Conservation (phyloP, 441 rosid genomes). For the Capsella rubella region DNA sequence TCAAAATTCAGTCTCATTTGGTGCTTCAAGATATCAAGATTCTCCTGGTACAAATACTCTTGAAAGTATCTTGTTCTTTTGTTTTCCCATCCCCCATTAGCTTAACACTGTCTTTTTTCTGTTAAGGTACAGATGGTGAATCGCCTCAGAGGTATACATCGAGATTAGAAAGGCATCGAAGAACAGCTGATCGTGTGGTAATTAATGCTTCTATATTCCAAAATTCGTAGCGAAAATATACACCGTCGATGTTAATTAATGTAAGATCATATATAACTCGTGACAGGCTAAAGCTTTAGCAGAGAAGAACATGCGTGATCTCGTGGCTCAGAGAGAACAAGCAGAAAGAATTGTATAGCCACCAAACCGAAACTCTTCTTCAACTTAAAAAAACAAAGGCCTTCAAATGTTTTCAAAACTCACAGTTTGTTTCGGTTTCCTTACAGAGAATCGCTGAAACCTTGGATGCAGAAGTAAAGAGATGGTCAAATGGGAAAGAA, state of each 20-base stretch:
- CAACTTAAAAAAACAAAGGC: slow-evolving; percentile 18
- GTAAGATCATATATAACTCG: slow-evolving; percentile 5
- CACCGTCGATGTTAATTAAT: slow-evolving; percentile 5
- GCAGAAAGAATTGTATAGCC: slow-evolving; percentile 77
- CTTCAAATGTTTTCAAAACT: slow-evolving; percentile 10
- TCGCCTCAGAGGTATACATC: slow-evolving; percentile 95
- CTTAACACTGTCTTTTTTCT: slow-evolving; percentile 35
- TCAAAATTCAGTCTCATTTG: slow-evolving; percentile 55
- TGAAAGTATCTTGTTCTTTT: not conserved
- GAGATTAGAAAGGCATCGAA: slow-evolving; percentile 82
- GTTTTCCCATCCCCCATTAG: not conserved
- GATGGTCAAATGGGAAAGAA: slow-evolving; percentile 97
- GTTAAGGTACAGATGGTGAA: slow-evolving; percentile 74
- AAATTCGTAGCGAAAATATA: not conserved
- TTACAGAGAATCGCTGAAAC: slow-evolving; percentile 87
- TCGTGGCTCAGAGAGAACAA: slow-evolving; percentile 88
- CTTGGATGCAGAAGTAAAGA: slow-evolving; percentile 88
- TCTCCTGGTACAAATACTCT: slow-evolving; percentile 45
- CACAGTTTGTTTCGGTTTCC: slow-evolving; percentile 27
- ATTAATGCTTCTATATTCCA: slow-evolving; percentile 15
- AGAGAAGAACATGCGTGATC: slow-evolving; percentile 96
- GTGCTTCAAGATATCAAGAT: slow-evolving; percentile 55
- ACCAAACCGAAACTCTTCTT: slow-evolving; percentile 23
- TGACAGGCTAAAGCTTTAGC: slow-evolving; percentile 94
- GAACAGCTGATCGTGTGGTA: slow-evolving; percentile 97